Evolutionary conservation across 164 flowering plant genomes (phyloP), one percentile per base, ranked within the genome.

Genomic region (Warburgia ugandensis): DNA sequence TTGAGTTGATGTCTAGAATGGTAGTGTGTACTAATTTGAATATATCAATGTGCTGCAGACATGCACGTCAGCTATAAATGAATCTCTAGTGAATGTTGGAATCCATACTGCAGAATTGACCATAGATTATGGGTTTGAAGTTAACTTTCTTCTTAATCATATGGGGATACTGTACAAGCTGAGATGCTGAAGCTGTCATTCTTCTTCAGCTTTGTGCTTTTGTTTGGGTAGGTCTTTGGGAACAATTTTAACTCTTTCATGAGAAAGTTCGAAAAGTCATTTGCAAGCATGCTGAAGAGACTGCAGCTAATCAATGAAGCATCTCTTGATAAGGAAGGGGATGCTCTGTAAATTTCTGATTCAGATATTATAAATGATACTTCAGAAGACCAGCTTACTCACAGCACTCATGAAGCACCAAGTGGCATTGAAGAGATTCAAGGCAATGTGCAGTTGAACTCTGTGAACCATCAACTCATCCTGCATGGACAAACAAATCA

Each of bases 221-320:
- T 68, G 54, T 60, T 44, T 47, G 55, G 13, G 40, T 82, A 88
- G 99, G 87, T 77, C 30, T 88, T 73, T 63, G 97, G 90, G 17
- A 63, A 80, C 56, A 77, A 74, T 60, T 77, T 77, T 54, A 77
- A 82, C 48, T 47, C 67, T 56, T 89, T 94, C 52, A 67, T 66
- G 20, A 52, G 56, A 29, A 94, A 79, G 67, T 88, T 94, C 59
- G 92, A 82, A 60, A 73, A 65, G 61, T 86, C 95, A 55, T 94
- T 88, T 60, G 68, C 70, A 32, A 82, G 86, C 69, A 89, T 94
- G 9, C 68, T 94, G 59, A 77, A 75, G 69, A 89, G 94, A 45
- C 74, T 86, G 45, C 71, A 68, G 56, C 54, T 68, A 70, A 67
- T 87, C 56, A 75, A 66, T 55, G 75, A 66, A 59, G 48, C 38